These are phyloP conservation scores for Neurospora intermedia DNA, from an alignment of 495 filamentous ascomycete species.

Conservation along the genomic window DNA sequence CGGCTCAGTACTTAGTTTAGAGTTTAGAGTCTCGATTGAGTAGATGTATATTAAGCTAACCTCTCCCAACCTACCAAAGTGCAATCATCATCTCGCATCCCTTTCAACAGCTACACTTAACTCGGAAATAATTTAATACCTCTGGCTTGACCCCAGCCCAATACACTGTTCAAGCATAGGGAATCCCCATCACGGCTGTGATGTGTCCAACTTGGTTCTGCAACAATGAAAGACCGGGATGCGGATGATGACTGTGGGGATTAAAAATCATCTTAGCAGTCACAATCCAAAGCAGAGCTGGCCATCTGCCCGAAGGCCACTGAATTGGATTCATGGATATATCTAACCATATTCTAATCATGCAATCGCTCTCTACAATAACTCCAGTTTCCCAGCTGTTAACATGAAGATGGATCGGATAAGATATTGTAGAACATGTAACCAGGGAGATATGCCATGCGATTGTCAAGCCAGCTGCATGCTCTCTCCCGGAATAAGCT, in stretches of 20 bases:
- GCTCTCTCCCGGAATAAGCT: neutral
- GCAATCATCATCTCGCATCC: too few relatives aligned
- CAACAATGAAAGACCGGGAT: too few relatives aligned
- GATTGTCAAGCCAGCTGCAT: neutral
- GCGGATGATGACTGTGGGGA: too few relatives aligned
- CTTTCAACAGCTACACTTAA: neutral
- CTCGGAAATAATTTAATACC: neutral
- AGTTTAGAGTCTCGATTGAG: neutral
- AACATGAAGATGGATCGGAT: neutral
- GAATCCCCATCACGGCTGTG: too few relatives aligned
- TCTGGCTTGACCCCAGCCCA: neutral
- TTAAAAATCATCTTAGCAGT: neutral
- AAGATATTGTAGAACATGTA: neutral
- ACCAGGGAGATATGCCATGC: neutral
- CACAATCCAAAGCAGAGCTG: neutral
- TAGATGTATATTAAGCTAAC: neutral
- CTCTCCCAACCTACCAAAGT: neutral
- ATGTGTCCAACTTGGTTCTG: too few relatives aligned
- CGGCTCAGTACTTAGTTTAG: neutral
- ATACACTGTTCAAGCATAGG: too few relatives aligned
- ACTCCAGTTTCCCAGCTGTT: neutral
- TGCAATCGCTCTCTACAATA: neutral
- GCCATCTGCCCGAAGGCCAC: neutral
- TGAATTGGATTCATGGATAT: neutral
- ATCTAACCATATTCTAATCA: neutral